Conservation (phyloP, 2,329 filamentous ascomycete species). For the Podosphaera xanthii region DNA sequence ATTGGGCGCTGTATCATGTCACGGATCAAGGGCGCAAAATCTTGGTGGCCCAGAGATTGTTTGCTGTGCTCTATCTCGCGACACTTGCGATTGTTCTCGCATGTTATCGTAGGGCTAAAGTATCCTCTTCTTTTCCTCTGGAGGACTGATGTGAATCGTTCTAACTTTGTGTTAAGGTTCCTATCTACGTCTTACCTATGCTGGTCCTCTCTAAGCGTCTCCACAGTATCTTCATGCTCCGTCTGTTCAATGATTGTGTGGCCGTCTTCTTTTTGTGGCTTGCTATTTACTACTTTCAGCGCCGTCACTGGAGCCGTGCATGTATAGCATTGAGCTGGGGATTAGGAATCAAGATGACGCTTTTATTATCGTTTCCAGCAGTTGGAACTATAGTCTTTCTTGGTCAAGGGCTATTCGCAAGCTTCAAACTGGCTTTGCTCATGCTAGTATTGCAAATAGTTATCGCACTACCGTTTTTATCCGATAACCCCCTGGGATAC, state of each 20-base stretch:
- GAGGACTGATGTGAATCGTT: too few relatives aligned
- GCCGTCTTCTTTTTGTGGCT: constrained; percentile 65
- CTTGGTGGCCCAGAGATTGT: constrained; percentile 58
- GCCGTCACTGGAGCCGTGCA: constrained; percentile 48
- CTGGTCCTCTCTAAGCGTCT: constrained; percentile 76
- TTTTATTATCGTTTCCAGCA: constrained; percentile 63
- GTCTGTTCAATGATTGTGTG: constrained; percentile 91
- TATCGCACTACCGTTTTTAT: constrained; percentile 43
- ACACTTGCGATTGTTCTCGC: constrained; percentile 57
- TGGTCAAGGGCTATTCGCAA: constrained; percentile 40
- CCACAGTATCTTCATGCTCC: constrained; percentile 79
- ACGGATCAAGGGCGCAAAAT: constrained; percentile 61
- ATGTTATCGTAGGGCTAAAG: constrained; percentile 57
- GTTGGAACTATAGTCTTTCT: constrained; percentile 57
- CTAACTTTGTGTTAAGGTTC: constrained; percentile 28
- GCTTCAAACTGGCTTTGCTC: constrained; percentile 44
- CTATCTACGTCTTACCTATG: constrained; percentile 70
- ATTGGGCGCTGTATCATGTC: constrained; percentile 53
- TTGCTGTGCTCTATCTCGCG: constrained; percentile 55
- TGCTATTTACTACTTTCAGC: constrained; percentile 59
- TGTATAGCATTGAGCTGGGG: constrained; percentile 54
- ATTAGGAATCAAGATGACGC: constrained; percentile 84
- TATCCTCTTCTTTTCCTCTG: constrained; percentile 16
- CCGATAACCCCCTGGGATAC: constrained; percentile 45
- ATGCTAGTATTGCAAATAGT: constrained; percentile 59